phyloP scores from a whole-genome alignment of 495 filamentous ascomycete genomes.

The Penicillium malachiteum region DNA sequence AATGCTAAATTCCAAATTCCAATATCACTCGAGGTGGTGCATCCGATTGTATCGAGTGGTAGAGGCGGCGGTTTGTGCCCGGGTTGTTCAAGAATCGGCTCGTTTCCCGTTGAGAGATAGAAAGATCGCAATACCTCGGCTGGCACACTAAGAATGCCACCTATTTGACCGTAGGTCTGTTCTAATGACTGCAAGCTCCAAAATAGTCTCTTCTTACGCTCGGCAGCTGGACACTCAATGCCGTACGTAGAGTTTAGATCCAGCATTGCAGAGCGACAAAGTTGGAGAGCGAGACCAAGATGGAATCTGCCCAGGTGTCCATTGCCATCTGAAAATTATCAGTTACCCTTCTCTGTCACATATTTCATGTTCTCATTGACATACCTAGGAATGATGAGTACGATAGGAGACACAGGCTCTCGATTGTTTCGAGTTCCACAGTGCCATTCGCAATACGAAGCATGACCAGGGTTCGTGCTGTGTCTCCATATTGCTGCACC shows the following conservation, averaged over 20 bases:
- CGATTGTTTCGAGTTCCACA: conserved; percentile 44
- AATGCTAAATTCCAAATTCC: conserved; percentile 45
- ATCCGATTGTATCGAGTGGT: conserved; percentile 36
- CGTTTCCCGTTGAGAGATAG: conserved; percentile 24
- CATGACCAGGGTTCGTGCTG: conserved; percentile 44
- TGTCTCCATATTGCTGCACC: conserved; percentile 40
- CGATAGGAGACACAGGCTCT: conserved; percentile 44
- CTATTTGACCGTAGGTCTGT: conserved; percentile 43
- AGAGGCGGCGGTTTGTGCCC: conserved; percentile 33
- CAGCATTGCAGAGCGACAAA: conserved; percentile 45
- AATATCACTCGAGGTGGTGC: conserved; percentile 26
- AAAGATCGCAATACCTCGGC: conserved; percentile 34
- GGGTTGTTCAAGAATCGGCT: conserved; percentile 11
- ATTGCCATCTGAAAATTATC: conserved; percentile 36
- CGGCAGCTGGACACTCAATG: conserved; percentile 26
- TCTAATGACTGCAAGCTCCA: conserved; percentile 46
- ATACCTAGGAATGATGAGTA: conserved; percentile 45
- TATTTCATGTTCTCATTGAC: not conserved
- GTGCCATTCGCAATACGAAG: conserved; percentile 48
- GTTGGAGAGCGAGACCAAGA: conserved; percentile 42
- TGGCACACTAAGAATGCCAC: conserved; percentile 36
- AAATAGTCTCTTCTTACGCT: conserved; percentile 45
- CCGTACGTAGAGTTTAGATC: conserved; percentile 37
- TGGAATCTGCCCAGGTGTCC: conserved; percentile 42
- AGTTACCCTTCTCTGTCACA: not conserved